A percentile compares a stretch with the other conserved stretches of the same genome.
These are phyloP conservation scores for Casaregolazyma lundiana DNA, from an alignment of 1,139 yeast genomes.

Conservation along the genomic window DNA sequence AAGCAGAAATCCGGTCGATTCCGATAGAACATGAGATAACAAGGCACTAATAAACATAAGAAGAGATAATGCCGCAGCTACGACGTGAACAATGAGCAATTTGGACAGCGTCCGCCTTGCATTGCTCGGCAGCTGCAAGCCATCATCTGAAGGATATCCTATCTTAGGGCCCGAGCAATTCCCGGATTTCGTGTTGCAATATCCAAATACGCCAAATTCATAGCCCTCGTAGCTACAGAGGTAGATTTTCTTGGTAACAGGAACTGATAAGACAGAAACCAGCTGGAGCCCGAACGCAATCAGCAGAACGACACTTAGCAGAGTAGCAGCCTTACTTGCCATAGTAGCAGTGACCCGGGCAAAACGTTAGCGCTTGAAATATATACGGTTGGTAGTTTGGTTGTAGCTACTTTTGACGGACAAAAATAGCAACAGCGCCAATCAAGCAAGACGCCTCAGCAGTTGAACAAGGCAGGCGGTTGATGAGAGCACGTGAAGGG, in stretches of 20 bases:
- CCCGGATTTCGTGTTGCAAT: slow-evolving; percentile 45
- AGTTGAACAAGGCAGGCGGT: too few relatives aligned
- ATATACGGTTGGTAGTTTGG: too few relatives aligned
- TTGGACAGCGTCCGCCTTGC: slow-evolving; percentile 67
- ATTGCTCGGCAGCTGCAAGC: slow-evolving; percentile 47
- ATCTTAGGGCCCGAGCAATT: slow-evolving; percentile 49
- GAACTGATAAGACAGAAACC: slow-evolving; percentile 56
- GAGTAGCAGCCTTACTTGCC: slow-evolving; percentile 36
- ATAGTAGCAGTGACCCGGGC: slow-evolving; percentile 7
- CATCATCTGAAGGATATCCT: slow-evolving; percentile 43
- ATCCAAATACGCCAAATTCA: slow-evolving; percentile 84
- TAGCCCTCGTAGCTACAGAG: slow-evolving; percentile 49
- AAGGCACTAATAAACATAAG: slow-evolving; percentile 40
- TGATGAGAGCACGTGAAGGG: too few relatives aligned
- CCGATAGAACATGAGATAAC: slow-evolving; percentile 38
- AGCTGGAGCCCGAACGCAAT: slow-evolving; percentile 52
- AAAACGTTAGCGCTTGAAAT: too few relatives aligned
- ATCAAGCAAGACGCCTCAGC: too few relatives aligned
- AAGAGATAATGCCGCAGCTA: slow-evolving; percentile 74
- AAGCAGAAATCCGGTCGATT: slow-evolving; percentile 36
- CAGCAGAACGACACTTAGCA: slow-evolving; percentile 39
- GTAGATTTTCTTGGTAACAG: slow-evolving; percentile 49
- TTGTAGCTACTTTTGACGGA: too few relatives aligned
- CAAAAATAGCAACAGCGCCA: too few relatives aligned
- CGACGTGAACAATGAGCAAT: slow-evolving; percentile 71